phyloP scores from a whole-genome alignment of 345 rosid genomes.

The Populus davidiana region DNA sequence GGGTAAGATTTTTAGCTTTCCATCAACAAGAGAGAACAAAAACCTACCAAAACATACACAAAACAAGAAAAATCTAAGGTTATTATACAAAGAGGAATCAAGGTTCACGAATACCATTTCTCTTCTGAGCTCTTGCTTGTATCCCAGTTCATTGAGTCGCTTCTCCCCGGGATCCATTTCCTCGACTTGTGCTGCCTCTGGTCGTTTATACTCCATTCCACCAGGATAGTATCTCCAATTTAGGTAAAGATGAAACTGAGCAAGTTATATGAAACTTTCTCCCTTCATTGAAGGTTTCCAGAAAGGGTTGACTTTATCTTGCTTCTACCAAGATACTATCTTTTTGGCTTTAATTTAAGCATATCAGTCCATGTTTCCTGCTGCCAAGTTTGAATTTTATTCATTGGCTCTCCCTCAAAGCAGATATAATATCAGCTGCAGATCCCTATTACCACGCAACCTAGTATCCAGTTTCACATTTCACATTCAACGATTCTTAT shows the following conservation, averaged over 20 bases:
- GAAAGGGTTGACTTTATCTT: neutral
- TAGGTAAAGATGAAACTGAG: neutral
- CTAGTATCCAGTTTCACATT: neutral
- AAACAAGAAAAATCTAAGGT: neutral
- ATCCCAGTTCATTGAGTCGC: constrained; percentile 57
- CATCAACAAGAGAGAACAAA: neutral
- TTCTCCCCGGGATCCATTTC: constrained; percentile 62
- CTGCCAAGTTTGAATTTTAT: neutral
- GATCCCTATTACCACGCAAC: neutral
- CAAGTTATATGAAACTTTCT: neutral
- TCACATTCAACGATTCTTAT: neutral
- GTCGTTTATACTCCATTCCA: neutral
- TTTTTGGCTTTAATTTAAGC: neutral
- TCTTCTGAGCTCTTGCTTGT: constrained; percentile 63
- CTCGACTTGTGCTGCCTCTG: neutral
- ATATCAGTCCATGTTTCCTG: neutral
- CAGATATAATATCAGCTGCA: neutral
- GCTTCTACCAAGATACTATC: neutral
- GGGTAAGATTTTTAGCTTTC: neutral
- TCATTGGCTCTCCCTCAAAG: neutral
- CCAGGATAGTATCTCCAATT: neutral
- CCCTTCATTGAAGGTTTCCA: neutral
- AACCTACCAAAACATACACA: neutral
- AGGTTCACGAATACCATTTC: constrained; percentile 42
- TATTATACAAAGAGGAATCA: neutral